Evolutionary conservation across 176 grass and related monocot species (phyloP).

Genomic region (Aegilops umbellulata): DNA sequence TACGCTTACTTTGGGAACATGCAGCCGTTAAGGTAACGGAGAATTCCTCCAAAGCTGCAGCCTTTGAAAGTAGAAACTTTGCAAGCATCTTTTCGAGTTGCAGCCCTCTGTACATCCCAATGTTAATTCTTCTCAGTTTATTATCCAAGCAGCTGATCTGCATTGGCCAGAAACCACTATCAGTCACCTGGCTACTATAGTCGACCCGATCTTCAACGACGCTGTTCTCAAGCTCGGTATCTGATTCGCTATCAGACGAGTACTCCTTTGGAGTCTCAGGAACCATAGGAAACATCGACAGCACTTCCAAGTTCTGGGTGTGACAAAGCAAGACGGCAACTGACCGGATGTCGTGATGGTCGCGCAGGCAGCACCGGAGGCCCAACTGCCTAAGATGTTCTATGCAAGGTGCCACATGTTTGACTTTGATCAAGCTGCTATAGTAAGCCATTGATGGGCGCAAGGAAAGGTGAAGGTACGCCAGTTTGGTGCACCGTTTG

Average conservation of each 20-base stretch:
- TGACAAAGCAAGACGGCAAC: not conserved
- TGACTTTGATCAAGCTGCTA: not conserved
- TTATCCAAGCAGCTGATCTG: not conserved
- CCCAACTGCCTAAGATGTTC: not conserved
- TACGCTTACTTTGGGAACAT: not conserved
- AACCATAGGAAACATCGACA: not conserved
- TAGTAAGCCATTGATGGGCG: not conserved
- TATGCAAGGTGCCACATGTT: not conserved
- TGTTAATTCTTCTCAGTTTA: not conserved
- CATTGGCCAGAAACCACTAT: not conserved
- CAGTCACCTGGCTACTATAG: not conserved
- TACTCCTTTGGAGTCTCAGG: not conserved
- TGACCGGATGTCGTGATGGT: not conserved
- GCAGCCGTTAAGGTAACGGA: not conserved
- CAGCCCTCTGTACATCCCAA: not conserved
- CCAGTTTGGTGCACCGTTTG: not conserved
- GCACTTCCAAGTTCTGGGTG: not conserved
- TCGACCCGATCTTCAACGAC: not conserved
- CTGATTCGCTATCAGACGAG: no score
- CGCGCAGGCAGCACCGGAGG: not conserved
- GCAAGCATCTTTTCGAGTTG: conserved; percentile 1
- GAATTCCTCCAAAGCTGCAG: not conserved
- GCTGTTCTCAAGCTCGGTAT: not conserved
- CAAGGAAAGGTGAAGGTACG: not conserved
- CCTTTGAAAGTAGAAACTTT: not conserved